Evolutionary conservation across 2,329 filamentous ascomycete species (phyloP).

Genomic region (Curvularia spicifera): DNA sequence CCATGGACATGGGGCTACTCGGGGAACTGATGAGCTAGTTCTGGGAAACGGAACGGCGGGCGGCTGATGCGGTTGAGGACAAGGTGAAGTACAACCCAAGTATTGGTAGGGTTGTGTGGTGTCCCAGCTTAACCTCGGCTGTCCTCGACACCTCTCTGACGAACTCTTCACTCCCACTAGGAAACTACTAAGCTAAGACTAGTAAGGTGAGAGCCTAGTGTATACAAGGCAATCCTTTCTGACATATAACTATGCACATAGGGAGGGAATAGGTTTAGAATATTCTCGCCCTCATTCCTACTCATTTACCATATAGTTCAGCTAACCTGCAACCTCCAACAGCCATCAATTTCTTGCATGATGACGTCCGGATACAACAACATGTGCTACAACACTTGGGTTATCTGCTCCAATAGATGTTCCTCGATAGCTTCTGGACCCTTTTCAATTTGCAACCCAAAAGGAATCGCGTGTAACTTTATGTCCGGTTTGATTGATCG

Average conservation of each 20-base stretch:
- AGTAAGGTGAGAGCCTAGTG: background rate
- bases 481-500: background rate
- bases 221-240: background rate
- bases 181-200: background rate
- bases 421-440: background rate
- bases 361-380: too few relatives aligned
- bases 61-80: background rate
- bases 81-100: background rate
- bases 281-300: background rate
- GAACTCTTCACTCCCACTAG: background rate
- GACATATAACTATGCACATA: background rate
- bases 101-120: background rate
- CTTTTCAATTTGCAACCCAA: background rate
- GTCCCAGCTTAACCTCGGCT: background rate
- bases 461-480: background rate
- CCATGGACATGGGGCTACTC: background rate
- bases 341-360: too few relatives aligned
- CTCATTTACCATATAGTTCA: too few relatives aligned
- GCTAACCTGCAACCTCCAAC: too few relatives aligned
- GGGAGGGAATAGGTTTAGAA: background rate
- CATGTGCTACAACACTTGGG: background rate
- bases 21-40: background rate
- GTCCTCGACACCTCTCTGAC: background rate
- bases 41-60: background rate
- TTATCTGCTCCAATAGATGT: background rate